These are phyloP conservation scores for Globisporangium splendens DNA, from an alignment of 352 stramenopile genomes.

Conservation along the genomic window DNA sequence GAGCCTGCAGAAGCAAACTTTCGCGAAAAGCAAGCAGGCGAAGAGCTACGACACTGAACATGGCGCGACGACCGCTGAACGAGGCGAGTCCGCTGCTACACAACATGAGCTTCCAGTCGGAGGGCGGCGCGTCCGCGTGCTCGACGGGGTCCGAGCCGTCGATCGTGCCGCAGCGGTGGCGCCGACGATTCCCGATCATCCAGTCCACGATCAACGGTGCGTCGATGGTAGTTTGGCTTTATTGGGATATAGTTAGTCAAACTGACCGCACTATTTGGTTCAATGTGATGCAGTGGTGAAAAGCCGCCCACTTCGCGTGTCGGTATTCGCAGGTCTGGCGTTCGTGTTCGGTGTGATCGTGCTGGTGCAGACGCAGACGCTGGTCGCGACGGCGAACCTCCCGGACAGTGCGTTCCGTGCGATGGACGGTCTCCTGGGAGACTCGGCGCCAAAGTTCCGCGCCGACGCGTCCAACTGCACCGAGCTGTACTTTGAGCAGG, in stretches of 20 bases:
- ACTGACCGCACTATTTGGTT: neutral
- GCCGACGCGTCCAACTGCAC: conserved; percentile 74
- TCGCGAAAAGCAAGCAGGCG: too few relatives aligned
- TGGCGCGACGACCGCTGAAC: neutral
- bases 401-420: conserved; percentile 32
- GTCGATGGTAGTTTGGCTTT: neutral
- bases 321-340: conserved; percentile 38
- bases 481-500: conserved; percentile 84
- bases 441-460: conserved; percentile 14
- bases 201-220: conserved; percentile 14
- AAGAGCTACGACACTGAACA: too few relatives aligned
- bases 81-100: conserved; percentile 12
- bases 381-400: conserved; percentile 41
- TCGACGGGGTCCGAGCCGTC: conserved; percentile 9
- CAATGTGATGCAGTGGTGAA: conserved; percentile 3
- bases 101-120: conserved; percentile 1
- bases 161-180: conserved; percentile 18
- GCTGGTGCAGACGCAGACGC: conserved; percentile 65
- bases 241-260: neutral
- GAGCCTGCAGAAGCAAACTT: too few relatives aligned
- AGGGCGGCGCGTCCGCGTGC: conserved; percentile 3
- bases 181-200: conserved; percentile 15
- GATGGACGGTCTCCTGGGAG: conserved; percentile 8
- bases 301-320: conserved; percentile 35
- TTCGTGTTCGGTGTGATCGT: conserved; percentile 62